These are phyloP conservation scores for Rauvolfia tetraphylla DNA, from an alignment of 257 asterid genomes.

Conservation along the genomic window DNA sequence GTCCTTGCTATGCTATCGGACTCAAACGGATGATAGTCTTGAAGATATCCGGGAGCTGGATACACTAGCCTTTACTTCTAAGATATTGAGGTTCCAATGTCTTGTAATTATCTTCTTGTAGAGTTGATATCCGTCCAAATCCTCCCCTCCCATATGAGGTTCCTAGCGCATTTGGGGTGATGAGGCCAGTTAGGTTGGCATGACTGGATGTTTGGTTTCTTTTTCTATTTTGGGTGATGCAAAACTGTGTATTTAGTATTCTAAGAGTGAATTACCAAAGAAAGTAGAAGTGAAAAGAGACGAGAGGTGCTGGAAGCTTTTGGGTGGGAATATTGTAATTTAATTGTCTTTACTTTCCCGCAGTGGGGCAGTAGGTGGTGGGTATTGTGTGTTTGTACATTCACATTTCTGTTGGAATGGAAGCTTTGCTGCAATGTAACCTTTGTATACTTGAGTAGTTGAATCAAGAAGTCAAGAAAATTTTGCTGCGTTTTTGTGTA, in stretches of 20 bases:
- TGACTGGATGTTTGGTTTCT: conserved; percentile 10
- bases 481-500: conserved; percentile 9
- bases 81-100: conserved; percentile 27
- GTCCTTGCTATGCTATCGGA: conserved; percentile 61
- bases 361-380: conserved; percentile 14
- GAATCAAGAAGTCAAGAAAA: conserved; percentile 16
- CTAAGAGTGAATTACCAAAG: neutral
- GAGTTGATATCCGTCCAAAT: conserved; percentile 13
- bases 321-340: conserved; percentile 20
- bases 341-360: neutral
- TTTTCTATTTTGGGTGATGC: conserved; percentile 8
- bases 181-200: conserved; percentile 13
- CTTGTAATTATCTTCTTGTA: conserved; percentile 44
- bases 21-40: conserved; percentile 33
- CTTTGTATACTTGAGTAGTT: conserved; percentile 19
- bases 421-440: conserved; percentile 20
- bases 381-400: conserved; percentile 32
- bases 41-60: conserved; percentile 15
- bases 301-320: conserved; percentile 22
- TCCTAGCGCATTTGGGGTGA: conserved; percentile 17
- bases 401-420: conserved; percentile 18
- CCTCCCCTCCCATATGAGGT: conserved; percentile 20
- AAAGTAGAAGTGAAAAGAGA: neutral
- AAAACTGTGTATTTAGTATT: conserved; percentile 6
- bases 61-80: conserved; percentile 18